A percentile compares a stretch with the other conserved stretches of the same genome.
phyloP scores from a whole-genome alignment of 768 basidiomycete genomes.

The Naematelia encephala region DNA sequence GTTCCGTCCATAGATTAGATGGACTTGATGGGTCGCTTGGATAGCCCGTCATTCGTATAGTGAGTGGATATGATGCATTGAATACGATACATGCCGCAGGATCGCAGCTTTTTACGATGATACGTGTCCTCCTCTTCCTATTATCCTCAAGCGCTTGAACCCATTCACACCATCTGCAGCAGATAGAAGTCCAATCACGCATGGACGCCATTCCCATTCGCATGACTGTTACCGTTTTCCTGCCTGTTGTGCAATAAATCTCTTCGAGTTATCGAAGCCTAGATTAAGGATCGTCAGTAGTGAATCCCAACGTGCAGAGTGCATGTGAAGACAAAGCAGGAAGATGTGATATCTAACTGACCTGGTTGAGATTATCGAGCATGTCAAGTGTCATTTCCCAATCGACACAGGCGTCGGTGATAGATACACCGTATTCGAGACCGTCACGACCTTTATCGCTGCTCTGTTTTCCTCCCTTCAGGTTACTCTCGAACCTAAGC shows the following conservation, averaged over 20 bases:
- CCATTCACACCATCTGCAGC: no score
- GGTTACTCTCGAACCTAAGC: constrained; percentile 85
- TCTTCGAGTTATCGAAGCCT: constrained; percentile 36
- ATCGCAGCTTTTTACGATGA: no score
- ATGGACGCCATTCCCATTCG: constrained; percentile 6
- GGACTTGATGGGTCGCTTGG: no score
- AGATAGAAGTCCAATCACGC: no score
- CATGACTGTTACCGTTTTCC: constrained; percentile 26
- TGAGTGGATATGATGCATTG: no score
- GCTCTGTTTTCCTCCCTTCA: constrained; percentile 54
- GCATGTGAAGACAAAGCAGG: not conserved
- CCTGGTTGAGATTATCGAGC: constrained; percentile 43
- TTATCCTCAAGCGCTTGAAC: no score
- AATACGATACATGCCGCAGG: no score
- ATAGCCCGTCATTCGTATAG: no score
- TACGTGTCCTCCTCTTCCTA: no score
- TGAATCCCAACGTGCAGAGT: no score
- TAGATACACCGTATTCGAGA: constrained; percentile 53
- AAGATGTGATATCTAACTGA: constrained; percentile 5
- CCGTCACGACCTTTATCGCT: constrained; percentile 37
- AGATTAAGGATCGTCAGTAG: not conserved
- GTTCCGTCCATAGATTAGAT: no score
- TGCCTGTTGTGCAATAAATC: constrained; percentile 23
- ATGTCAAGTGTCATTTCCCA: constrained; percentile 67
- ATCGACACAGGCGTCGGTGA: constrained; percentile 66